phyloP scores from a whole-genome alignment of 768 basidiomycete species.

The Myochromella boudieri region DNA sequence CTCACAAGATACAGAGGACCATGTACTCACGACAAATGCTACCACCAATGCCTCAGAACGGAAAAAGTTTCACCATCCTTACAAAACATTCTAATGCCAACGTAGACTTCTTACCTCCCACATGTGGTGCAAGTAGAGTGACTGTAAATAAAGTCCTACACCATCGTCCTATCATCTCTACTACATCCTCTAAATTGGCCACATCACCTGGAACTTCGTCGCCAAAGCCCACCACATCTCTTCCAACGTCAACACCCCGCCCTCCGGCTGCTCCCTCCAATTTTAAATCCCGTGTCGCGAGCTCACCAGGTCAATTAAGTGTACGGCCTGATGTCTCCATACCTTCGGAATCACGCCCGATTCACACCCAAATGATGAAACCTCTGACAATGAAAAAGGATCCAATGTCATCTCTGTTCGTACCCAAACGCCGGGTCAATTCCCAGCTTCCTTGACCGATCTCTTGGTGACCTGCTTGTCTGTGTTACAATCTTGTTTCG shows the following conservation, averaged over 20 bases:
- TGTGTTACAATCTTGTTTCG: constrained; percentile 1
- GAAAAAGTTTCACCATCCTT: constrained; percentile 44
- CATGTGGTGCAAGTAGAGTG: constrained; percentile 40
- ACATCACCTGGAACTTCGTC: constrained; percentile 1
- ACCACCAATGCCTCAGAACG: constrained; percentile 48
- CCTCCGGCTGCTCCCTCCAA: constrained; percentile 16
- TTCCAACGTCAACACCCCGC: constrained; percentile 14
- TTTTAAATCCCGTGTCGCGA: constrained; percentile 4
- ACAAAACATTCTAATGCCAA: constrained; percentile 33
- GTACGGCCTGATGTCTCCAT: constrained; percentile 12
- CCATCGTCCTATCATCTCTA: constrained; percentile 29
- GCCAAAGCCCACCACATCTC: constrained; percentile 8
- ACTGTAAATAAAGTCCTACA: constrained; percentile 51
- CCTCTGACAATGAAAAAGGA: constrained; percentile 53
- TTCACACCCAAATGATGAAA: constrained; percentile 30
- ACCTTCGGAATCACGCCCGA: constrained; percentile 27
- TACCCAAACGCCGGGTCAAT: constrained; percentile 72
- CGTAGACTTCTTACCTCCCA: constrained; percentile 32
- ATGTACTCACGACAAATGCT: constrained; percentile 53
- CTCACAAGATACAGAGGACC: constrained; percentile 63
- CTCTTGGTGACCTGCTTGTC: not conserved
- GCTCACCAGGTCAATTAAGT: constrained; percentile 10
- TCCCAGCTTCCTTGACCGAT: constrained; percentile 48
- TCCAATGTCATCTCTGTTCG: constrained; percentile 62
- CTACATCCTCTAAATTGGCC: constrained; percentile 8